Conservation (phyloP, 2,329 filamentous ascomycete species). For the Ilyonectria sp. region DNA sequence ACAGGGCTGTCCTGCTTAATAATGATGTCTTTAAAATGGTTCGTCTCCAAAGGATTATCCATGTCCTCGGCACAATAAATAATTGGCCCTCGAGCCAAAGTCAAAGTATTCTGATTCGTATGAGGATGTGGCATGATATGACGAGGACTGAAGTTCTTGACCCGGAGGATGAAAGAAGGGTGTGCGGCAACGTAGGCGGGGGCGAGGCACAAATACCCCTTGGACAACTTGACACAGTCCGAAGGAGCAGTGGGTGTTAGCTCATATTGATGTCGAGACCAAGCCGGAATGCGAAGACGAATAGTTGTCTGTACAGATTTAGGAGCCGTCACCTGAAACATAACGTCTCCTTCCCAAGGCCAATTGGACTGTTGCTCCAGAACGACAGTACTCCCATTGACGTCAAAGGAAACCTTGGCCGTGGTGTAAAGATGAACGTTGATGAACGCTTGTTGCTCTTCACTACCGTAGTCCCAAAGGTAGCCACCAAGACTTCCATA, state of each 20-base stretch:
- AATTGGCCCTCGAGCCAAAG: no score
- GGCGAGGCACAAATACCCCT: no score
- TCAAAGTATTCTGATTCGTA: no score
- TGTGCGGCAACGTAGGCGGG: no score
- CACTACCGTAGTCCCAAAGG: slow-evolving; percentile 62
- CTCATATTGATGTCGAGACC: not conserved
- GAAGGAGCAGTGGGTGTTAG: no score
- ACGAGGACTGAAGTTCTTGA: no score
- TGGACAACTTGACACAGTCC: no score
- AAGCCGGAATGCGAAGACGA: not conserved
- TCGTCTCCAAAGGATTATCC: no score
- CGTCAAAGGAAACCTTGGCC: slow-evolving; percentile 59
- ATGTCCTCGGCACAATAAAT: not conserved
- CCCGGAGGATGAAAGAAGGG: no score
- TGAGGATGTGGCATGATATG: no score
- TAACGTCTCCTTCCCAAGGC: slow-evolving; percentile 70
- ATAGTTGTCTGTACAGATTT: no score
- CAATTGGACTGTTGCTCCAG: slow-evolving; percentile 63
- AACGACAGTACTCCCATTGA: slow-evolving; percentile 52
- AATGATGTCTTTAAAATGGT: not conserved
- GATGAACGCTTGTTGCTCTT: slow-evolving; percentile 53
- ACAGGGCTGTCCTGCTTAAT: slow-evolving; percentile 1
- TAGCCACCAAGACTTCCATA: slow-evolving; percentile 72
- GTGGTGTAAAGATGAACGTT: slow-evolving; percentile 71
- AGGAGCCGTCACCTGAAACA: slow-evolving; percentile 51